Evolutionary conservation across 306 rosid species (phyloP), one percentile per base, ranked within the genome.

Genomic region (Citrullus colocynthis): DNA sequence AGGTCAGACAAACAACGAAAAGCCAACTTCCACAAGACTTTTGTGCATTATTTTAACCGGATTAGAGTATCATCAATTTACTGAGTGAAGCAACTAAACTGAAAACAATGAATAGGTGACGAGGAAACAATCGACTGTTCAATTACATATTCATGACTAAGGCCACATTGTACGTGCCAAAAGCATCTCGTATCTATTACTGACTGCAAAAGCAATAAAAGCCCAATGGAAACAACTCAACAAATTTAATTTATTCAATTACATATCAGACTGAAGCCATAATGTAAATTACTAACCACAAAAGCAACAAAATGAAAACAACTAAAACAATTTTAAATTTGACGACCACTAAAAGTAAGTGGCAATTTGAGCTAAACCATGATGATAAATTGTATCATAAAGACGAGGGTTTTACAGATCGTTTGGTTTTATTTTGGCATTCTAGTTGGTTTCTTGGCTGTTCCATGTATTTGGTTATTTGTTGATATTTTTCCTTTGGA

Each of bases 301-400:
- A 36, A 36, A 36, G 39, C 39, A 36, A 36, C 39, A 36, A 36
- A 36, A 36, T 36, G 39, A 36, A 36, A 36, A 34, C 5, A 34
- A 36, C 39, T 36, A 6, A 14, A 32, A 54, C 42, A 21, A 1
- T 24, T 72, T 48, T 16, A 48, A 51, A 24, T 28, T 21, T 14
- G 24, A 70, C 17, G 44, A 16, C 16, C 12, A 4, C 37, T 37
- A n/a, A 64, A 81, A 28, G 18, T 41, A 64, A 39, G 74, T 76
- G 74, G 49, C 76, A 69, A 74, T 60, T 64, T 57, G 55, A 66
- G 32, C 74, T 63, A 62, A 32, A 78, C 77, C 77, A 17, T 70
- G 63, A 63, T 37, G 65, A 78, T 54, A 82, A 66, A 78, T 42
- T 45, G 62, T 85, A 93, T 97, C 83, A 92, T 89, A 77, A 91